phyloP scores from a whole-genome alignment of 2,329 filamentous ascomycete genomes.

The Penicillium sp. region DNA sequence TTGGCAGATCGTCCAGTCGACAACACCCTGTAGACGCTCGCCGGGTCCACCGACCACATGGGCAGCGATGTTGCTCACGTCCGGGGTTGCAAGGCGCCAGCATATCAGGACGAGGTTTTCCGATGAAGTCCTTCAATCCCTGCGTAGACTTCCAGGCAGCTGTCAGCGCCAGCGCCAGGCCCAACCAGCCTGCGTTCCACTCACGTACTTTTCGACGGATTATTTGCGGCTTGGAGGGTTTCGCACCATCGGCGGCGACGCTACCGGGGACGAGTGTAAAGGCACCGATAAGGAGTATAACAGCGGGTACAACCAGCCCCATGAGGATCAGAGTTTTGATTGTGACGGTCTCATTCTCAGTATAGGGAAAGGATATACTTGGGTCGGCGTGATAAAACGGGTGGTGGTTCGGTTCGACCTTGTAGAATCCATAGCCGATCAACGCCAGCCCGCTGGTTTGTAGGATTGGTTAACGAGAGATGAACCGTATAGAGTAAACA shows the following conservation, averaged over 20 bases:
- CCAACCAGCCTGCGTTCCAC: constrained; percentile 78
- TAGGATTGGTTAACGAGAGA: background rate
- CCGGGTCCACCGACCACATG: constrained; percentile 62
- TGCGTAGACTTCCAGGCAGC: constrained; percentile 75
- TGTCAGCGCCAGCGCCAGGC: constrained; percentile 67
- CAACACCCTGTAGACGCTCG: constrained; percentile 54
- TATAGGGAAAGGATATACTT: constrained; percentile 73
- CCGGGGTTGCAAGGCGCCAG: constrained; percentile 72
- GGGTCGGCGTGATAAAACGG: constrained; percentile 70
- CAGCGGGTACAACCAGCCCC: constrained; percentile 59
- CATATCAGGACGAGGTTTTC: constrained; percentile 61
- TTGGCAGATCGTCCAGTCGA: constrained; percentile 71
- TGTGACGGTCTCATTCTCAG: constrained; percentile 66
- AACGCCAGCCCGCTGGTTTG: constrained; percentile 51
- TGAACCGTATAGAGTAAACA: constrained; percentile 16
- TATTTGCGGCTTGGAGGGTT: constrained; percentile 57
- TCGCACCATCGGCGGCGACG: constrained; percentile 48
- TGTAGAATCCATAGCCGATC: constrained; percentile 57
- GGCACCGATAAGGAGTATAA: constrained; percentile 64
- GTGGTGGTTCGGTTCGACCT: constrained; percentile 60
- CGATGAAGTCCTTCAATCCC: constrained; percentile 72
- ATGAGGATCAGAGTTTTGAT: constrained; percentile 61
- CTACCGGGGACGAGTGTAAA: constrained; percentile 68
- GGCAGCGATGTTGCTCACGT: constrained; percentile 57
- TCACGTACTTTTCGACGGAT: constrained; percentile 89